Conservation (phyloP, 164 flowering plant genomes). For the Chimonanthus salicifolius region DNA sequence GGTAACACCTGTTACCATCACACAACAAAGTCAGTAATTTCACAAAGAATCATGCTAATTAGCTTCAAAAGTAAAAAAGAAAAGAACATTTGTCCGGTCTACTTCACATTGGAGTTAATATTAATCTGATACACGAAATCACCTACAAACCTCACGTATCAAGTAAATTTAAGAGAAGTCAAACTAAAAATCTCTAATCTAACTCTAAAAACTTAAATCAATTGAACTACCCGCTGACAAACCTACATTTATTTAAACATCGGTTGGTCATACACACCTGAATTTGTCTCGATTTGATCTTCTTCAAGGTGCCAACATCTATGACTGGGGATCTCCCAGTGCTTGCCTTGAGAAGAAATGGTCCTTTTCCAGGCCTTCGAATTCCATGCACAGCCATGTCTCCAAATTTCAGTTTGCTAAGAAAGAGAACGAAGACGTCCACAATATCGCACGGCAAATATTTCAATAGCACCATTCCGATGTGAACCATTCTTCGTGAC, state of each 20-base stretch:
- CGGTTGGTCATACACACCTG: conserved; percentile 17
- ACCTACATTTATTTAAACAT: no score
- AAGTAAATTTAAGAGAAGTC: no score
- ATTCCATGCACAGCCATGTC: conserved; percentile 27
- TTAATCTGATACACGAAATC: no score
- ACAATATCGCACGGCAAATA: conserved; percentile 23
- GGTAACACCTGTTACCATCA: neutral
- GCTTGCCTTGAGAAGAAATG: conserved; percentile 22
- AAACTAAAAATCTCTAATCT: no score
- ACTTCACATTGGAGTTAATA: no score
- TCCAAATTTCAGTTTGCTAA: conserved; percentile 19
- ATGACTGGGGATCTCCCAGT: conserved; percentile 32
- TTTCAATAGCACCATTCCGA: conserved; percentile 27
- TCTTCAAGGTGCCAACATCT: conserved; percentile 37
- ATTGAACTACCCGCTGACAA: no score
- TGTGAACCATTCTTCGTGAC: conserved; percentile 10
- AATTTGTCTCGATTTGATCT: conserved; percentile 23
- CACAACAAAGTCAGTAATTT: neutral
- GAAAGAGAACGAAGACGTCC: conserved; percentile 10
- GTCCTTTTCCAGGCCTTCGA: conserved; percentile 28
- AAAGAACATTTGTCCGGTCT: no score
- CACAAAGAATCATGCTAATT: no score
- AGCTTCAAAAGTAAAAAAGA: neutral
- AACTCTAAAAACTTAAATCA: no score
- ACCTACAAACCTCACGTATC: no score